These are phyloP conservation scores for Aspergillus calidoustus DNA, from an alignment of 2,329 filamentous ascomycete species.

Conservation along the genomic window DNA sequence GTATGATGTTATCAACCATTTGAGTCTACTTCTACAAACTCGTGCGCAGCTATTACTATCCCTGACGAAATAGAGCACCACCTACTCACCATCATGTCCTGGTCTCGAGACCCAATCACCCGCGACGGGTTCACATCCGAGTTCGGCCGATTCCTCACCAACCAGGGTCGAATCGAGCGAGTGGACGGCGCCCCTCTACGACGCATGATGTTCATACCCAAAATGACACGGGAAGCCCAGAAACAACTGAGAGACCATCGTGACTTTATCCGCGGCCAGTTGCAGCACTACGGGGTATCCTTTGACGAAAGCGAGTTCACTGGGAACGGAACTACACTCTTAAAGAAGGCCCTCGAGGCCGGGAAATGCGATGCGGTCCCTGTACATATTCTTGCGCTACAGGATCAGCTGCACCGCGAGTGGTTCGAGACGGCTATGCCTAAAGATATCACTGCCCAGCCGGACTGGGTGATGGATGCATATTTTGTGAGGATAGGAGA, in stretches of 20 bases:
- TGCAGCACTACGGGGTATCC: conserved; percentile 24
- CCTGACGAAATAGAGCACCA: no score
- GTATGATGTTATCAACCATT: not conserved
- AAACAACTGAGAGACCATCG: not conserved
- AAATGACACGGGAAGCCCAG: conserved; percentile 3
- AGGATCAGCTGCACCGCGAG: conserved; percentile 11
- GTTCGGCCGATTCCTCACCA: conserved; percentile 9
- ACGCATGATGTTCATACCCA: conserved; percentile 11
- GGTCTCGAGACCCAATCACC: not conserved
- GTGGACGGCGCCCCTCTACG: conserved; percentile 4
- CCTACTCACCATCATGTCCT: not conserved
- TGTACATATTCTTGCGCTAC: not conserved
- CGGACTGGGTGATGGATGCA: conserved; percentile 6
- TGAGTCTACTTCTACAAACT: not conserved
- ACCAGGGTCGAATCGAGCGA: not conserved
- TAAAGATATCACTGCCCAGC: not conserved
- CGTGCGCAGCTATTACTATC: not conserved
- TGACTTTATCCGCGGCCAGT: conserved; percentile 17
- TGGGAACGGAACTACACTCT: conserved; percentile 20
- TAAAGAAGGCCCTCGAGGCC: conserved; percentile 17
- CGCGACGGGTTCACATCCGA: conserved; percentile 9
- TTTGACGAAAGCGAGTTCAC: conserved; percentile 18
- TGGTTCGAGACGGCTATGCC: not conserved
- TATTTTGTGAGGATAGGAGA: conserved; percentile 5
- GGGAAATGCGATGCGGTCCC: conserved; percentile 14